Evolutionary conservation across 179 eudicot genomes (phyloP), one percentile per base, ranked within the genome.

Genomic region (Amaranthus tricolor): DNA sequence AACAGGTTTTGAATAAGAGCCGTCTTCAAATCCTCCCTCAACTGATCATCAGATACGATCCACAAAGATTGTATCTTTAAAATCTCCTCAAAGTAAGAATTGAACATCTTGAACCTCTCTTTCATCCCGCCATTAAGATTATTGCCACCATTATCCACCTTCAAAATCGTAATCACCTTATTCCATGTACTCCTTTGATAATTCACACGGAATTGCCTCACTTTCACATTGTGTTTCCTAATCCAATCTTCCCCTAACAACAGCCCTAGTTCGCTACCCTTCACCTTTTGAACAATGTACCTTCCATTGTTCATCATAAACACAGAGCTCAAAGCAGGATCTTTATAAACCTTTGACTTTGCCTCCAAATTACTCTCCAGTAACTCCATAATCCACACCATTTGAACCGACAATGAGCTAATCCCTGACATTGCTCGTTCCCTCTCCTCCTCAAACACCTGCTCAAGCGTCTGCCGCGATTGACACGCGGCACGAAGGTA

Each of bases 251-350:
- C 94, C 2, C 97, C 96, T 64, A 93, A 80, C n/a, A 93, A 76
- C 75, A 79, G 71, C 24, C 97, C 96, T 77, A 95, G 77, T 56
- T 95, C 98, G 12, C 75, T 82, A 71, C 88, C 99, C 70, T 81
- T 81, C 70, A 87, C 91, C 79, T 95, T 95, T 74, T 93, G 90
- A 63, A 91, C 89, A 72, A 93, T 89, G 83, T 95, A 95, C 65
- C 88, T 87, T 57, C 89, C 95, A 55, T 95, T 93, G 45, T 95
- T 95, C 96, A 93, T 91, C 97, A 93, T 81, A 63, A 95, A 95
- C 53, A 95, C 87, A 7, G 97, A 83, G 72, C 89, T 84, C 75
- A 93, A 80, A 9, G 92, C 89, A 7, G 85, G 47, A 77, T 93
- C 98, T 71, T 84, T 80, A 51, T 95, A 95, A 51, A 86, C 68